These are phyloP conservation scores for Sporothrix pseudoabietina DNA, from an alignment of 2,329 filamentous ascomycete genomes.

Conservation along the genomic window DNA sequence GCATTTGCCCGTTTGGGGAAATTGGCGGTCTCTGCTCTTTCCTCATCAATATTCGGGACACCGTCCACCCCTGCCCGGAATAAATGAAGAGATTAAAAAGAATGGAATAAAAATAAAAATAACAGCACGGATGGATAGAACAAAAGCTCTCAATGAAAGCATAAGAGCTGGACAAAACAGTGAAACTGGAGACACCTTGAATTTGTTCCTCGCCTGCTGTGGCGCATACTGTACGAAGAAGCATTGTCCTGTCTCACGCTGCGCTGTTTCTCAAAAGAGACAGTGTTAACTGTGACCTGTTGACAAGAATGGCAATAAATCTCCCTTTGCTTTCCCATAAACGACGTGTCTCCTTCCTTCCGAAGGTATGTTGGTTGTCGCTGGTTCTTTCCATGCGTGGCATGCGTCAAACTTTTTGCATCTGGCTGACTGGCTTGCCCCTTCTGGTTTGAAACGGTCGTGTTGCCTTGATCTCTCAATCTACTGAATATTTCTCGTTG, in stretches of 20 bases:
- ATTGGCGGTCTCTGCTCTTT: conserved; percentile 23
- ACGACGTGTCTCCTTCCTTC: no score
- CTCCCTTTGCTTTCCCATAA: conserved; percentile 4
- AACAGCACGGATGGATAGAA: background rate
- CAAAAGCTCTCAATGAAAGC: background rate
- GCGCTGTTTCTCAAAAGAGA: conserved; percentile 11
- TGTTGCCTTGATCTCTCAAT: background rate
- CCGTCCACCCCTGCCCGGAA: conserved; percentile 2
- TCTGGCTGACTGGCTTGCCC: background rate
- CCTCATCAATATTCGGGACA: conserved; percentile 10
- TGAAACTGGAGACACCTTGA: background rate
- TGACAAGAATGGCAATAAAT: background rate
- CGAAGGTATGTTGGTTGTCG: background rate
- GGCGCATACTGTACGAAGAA: background rate
- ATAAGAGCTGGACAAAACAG: background rate
- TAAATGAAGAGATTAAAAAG: conserved; percentile 15
- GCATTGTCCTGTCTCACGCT: background rate
- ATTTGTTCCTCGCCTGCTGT: background rate
- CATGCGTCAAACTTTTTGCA: background rate
- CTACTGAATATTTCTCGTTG: background rate
- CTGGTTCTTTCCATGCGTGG: background rate
- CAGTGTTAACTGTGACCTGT: background rate
- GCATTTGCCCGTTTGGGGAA: conserved; percentile 33
- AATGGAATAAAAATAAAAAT: background rate
- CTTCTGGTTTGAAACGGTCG: background rate